Conservation (phyloP, 306 rosid genomes). For the Comarum palustre region DNA sequence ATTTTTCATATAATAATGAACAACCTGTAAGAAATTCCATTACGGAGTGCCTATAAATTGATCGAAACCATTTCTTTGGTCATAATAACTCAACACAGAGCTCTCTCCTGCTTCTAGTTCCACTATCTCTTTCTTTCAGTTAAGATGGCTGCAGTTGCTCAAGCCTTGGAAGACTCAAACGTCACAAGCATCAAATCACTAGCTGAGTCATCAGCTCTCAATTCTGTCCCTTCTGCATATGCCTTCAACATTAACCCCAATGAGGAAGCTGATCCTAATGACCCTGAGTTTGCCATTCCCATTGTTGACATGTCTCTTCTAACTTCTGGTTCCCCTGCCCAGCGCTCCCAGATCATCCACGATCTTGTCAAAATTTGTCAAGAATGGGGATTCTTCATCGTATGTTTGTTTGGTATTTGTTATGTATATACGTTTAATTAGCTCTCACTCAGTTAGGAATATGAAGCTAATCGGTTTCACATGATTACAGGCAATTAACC, state of each 20-base stretch:
- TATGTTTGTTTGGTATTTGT: background rate
- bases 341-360: conserved; percentile 24
- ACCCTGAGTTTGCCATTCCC: conserved; percentile 41
- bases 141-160: background rate
- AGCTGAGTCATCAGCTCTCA: conserved; percentile 32
- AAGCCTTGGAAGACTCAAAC: background rate
- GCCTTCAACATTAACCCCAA: conserved; percentile 25
- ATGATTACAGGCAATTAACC: conserved; percentile 34
- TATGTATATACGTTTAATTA: background rate
- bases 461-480: background rate
- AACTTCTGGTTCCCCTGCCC: conserved; percentile 35
- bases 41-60: background rate
- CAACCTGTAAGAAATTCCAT: background rate
- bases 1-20: background rate
- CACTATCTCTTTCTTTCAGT: background rate
- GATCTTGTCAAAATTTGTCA: conserved; percentile 41
- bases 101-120: background rate
- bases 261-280: conserved; percentile 30
- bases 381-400: conserved; percentile 56
- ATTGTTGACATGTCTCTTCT: conserved; percentile 43
- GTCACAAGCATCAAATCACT: conserved; percentile 39
- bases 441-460: background rate
- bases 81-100: background rate
- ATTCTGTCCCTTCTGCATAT: conserved; percentile 40
- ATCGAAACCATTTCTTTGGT: background rate